Percentiles rank a stretch among this genome's conserved stretches.
phyloP scores from a whole-genome alignment of 2,329 filamentous ascomycete genomes.

The Fusarium foetens region DNA sequence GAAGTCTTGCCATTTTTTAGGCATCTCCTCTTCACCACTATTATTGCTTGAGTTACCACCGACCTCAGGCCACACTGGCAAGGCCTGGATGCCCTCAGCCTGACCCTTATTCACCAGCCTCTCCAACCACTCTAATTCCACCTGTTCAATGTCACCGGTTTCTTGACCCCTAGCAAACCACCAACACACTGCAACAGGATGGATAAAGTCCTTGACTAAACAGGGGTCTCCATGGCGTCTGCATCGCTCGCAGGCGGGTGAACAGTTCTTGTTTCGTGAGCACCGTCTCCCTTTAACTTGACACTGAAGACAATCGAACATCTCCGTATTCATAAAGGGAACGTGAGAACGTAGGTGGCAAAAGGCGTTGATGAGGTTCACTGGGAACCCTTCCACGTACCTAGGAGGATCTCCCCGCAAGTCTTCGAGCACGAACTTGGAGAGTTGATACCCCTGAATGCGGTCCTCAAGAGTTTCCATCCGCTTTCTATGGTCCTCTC shows the following conservation, averaged over 20 bases:
- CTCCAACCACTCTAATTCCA: conserved; percentile 7
- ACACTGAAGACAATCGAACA: conserved; percentile 42
- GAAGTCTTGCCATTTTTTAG: conserved; percentile 24
- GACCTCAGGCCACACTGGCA: conserved; percentile 30
- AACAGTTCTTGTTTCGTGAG: conserved; percentile 29
- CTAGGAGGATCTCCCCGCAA: conserved; percentile 9
- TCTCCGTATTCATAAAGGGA: background rate
- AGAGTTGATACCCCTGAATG: conserved; percentile 8
- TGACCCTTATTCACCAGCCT: background rate
- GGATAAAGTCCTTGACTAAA: conserved; percentile 57
- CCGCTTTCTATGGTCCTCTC: conserved; percentile 8
- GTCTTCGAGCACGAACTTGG: conserved; percentile 10
- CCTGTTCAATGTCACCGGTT: background rate
- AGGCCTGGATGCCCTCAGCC: background rate
- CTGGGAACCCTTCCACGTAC: conserved; percentile 47
- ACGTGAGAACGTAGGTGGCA: conserved; percentile 26
- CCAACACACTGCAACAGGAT: conserved; percentile 56
- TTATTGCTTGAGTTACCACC: conserved; percentile 8
- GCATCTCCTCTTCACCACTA: conserved; percentile 2
- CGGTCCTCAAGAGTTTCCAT: conserved; percentile 25
- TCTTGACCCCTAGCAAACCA: conserved; percentile 4
- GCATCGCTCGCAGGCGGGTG: conserved; percentile 35
- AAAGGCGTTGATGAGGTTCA: conserved; percentile 25
- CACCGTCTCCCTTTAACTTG: conserved; percentile 35
- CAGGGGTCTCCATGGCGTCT: conserved; percentile 42